These are phyloP conservation scores for Botrytis fragariae DNA, from an alignment of 2,329 filamentous ascomycete species.

Conservation along the genomic window DNA sequence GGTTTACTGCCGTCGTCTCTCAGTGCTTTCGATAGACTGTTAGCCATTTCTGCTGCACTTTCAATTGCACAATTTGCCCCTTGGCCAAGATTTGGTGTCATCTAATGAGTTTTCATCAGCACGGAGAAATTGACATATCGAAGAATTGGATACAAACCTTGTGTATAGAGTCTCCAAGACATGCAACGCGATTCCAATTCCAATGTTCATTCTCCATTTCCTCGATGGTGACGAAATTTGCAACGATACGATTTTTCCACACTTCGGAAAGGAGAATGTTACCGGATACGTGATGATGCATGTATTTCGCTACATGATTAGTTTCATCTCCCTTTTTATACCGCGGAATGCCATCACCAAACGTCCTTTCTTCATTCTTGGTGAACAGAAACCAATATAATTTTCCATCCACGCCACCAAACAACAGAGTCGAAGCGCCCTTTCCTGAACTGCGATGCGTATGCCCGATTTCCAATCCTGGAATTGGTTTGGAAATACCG, in stretches of 20 bases:
- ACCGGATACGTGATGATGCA: conserved; percentile 9
- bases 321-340: conserved; percentile 7
- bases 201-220: conserved; percentile 25
- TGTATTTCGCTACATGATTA: background rate
- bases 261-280: conserved; percentile 8
- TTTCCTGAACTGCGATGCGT: conserved; percentile 16
- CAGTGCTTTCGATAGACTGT: conserved; percentile 29
- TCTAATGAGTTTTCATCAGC: background rate
- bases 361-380: conserved; percentile 8
- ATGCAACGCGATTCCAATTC: conserved; percentile 26
- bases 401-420: conserved; percentile 7
- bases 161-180: conserved; percentile 28
- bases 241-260: conserved; percentile 3
- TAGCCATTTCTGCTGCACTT: conserved; percentile 40
- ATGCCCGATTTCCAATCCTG: conserved; percentile 24
- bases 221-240: conserved; percentile 10
- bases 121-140: background rate
- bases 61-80: conserved; percentile 45
- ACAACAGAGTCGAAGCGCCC: conserved; percentile 4
- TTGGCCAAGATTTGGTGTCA: conserved; percentile 35
- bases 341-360: conserved; percentile 1
- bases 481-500: conserved; percentile 25
- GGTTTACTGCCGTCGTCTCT: conserved; percentile 12
- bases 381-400: conserved; percentile 20
- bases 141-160: conserved; percentile 27